Evolutionary conservation across 1,139 yeast genomes (phyloP), one percentile per base, ranked within the genome.

Genomic region (Zygosaccharomyces pseudobailii): DNA sequence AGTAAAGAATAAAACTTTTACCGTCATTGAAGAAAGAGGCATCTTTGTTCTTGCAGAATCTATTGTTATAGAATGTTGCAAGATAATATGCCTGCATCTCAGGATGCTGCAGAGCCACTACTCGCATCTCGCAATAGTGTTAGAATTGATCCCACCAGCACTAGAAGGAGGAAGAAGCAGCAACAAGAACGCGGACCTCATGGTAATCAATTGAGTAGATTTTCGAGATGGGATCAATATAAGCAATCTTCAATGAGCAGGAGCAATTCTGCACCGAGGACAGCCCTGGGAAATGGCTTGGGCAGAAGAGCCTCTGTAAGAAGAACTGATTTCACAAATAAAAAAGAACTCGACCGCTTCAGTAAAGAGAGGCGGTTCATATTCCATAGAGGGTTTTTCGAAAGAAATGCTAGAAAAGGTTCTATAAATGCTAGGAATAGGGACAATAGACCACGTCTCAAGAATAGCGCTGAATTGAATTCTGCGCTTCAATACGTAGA

Each of bases 341-440:
- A 36, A 5, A 42, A 45, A n/a, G 65, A 61, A 46, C 33, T 49
- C 13, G 41, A 47, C n/a, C 41, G 50, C 22, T 52, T 38, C 36
- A 48, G 49, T 30, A 42, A 48, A 10, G 42, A 49, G n/a, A 51
- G 46, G 17, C 47, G 46, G 28, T 57, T 57, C 36, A 52, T 62
- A 33, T 62, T 62, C 37, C 66, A 62, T 36, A 55, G 51, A 28
- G 66, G 66, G 4, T 62, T 62, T 36, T 55, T 61, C 25, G 48
- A 42, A 30, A 52, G 57, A 37, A 43, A 48, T 19, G 44, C 37
- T 8, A 27, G 43, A 9, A 33, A 25, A 5, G 33, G 23, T 8
- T 35, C 36, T 21, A 40, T 38, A 21, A 10, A 24, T 24, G 6
- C 9, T 24, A 24, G 27, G 13, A 10, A 37, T 20, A 38, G 40